These are phyloP conservation scores for Teunomyces cretensis DNA, from an alignment of 805 yeast genomes.

Conservation along the genomic window DNA sequence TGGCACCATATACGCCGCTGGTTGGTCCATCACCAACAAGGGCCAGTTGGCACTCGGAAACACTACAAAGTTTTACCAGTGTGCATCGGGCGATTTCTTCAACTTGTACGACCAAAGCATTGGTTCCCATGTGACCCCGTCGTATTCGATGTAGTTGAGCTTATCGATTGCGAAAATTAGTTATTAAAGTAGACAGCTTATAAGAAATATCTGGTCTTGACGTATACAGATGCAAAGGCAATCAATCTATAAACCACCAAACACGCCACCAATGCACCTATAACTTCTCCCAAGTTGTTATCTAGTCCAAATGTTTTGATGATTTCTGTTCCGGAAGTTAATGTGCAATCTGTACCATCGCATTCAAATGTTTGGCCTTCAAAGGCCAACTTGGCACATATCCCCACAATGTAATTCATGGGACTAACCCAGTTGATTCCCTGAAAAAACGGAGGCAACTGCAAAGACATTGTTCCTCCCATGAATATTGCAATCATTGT, in stretches of 20 bases:
- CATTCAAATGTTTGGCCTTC: slow-evolving; percentile 18
- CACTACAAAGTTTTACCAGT: slow-evolving; percentile 34
- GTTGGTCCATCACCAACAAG: slow-evolving; percentile 35
- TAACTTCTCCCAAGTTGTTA: slow-evolving; percentile 22
- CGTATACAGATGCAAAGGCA: slow-evolving; percentile 8
- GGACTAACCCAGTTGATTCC: slow-evolving; percentile 26
- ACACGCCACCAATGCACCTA: slow-evolving; percentile 39
- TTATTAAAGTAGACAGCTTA: background rate
- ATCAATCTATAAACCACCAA: slow-evolving; percentile 33
- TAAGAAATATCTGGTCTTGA: background rate
- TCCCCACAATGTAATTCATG: slow-evolving; percentile 22
- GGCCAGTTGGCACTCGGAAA: slow-evolving; percentile 37
- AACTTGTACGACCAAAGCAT: slow-evolving; percentile 36
- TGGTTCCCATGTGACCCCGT: slow-evolving; percentile 38
- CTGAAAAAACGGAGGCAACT: slow-evolving; percentile 24
- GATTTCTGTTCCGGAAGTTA: slow-evolving; percentile 33
- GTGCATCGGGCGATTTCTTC: slow-evolving; percentile 40
- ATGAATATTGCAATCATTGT: slow-evolving; percentile 24
- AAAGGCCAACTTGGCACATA: slow-evolving; percentile 21
- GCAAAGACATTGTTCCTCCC: slow-evolving; percentile 32
- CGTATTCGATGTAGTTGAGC: slow-evolving; percentile 35
- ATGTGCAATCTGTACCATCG: slow-evolving; percentile 16
- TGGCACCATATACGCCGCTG: slow-evolving; percentile 38
- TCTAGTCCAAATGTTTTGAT: slow-evolving; percentile 31
- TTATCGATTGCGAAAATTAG: slow-evolving; percentile 25